Evolutionary conservation across 208 protist species (phyloP).

Genomic region (Leishmania arabica): DNA sequence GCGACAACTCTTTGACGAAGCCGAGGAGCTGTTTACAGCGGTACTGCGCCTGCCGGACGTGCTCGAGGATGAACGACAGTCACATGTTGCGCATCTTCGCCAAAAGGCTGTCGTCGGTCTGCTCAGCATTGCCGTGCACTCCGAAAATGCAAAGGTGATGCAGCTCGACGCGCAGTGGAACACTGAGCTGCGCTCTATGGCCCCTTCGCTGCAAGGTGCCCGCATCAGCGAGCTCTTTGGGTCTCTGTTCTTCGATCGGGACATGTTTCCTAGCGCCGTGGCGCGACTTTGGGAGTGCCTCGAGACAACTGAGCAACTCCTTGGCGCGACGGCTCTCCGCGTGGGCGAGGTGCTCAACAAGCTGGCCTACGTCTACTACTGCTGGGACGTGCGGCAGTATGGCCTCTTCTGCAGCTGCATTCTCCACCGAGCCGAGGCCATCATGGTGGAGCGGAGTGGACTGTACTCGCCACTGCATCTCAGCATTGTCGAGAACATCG

Average conservation of each 20-base stretch:
- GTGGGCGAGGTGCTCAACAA: slow-evolving; percentile 56
- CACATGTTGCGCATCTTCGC: slow-evolving; percentile 26
- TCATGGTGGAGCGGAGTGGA: slow-evolving; percentile 39
- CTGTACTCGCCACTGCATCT: slow-evolving; percentile 48
- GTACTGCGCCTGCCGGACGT: slow-evolving; percentile 35
- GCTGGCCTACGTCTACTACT: slow-evolving; percentile 59
- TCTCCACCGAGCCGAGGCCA: slow-evolving; percentile 53
- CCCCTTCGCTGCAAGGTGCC: slow-evolving; percentile 32
- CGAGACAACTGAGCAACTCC: slow-evolving; percentile 40
- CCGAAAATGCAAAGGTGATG: slow-evolving; percentile 25
- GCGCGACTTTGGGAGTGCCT: slow-evolving; percentile 51
- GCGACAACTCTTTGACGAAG: slow-evolving; percentile 22
- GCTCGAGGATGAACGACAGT: slow-evolving; percentile 21
- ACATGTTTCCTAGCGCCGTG: slow-evolving; percentile 37
- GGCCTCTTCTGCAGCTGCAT: slow-evolving; percentile 55
- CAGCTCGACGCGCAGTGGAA: slow-evolving; percentile 43
- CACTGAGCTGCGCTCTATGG: slow-evolving; percentile 26
- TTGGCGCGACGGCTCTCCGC: slow-evolving; percentile 35
- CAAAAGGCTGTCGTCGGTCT: slow-evolving; percentile 44
- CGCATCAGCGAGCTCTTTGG: slow-evolving; percentile 50
- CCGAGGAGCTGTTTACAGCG: slow-evolving; percentile 29
- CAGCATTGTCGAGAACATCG: slow-evolving; percentile 54
- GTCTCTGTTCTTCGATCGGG: slow-evolving; percentile 43
- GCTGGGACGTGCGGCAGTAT: slow-evolving; percentile 46
- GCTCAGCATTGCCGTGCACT: slow-evolving; percentile 37